Conservation (phyloP, 441 rosid genomes). For the Bruguiera hainesii region DNA sequence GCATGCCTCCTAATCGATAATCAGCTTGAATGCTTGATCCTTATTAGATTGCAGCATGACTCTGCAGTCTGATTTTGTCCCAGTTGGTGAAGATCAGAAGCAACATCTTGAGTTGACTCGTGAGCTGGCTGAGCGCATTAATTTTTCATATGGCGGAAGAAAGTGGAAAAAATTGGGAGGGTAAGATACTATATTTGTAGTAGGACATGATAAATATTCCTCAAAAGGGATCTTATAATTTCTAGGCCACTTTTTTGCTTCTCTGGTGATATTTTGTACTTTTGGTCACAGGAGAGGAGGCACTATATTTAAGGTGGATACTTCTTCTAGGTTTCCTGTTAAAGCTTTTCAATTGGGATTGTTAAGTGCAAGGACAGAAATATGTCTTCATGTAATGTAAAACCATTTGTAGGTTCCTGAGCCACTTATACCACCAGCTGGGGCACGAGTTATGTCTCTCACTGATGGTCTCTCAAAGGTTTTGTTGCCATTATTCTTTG, state of each 20-base stretch:
- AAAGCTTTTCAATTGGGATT: constrained; percentile 20
- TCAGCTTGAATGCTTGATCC: constrained; percentile 33
- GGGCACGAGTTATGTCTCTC: constrained; percentile 92
- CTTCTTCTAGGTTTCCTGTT: constrained; percentile 20
- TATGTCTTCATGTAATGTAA: constrained; percentile 13
- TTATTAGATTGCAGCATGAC: constrained; percentile 45
- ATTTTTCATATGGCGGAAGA: constrained; percentile 83
- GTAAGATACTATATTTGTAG: constrained; percentile 34
- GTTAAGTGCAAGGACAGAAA: constrained; percentile 11
- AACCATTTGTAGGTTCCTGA: constrained; percentile 65
- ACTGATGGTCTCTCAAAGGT: constrained; percentile 96
- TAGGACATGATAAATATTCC: constrained; percentile 10
- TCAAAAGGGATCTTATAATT: constrained; percentile 7
- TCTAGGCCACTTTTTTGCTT: not conserved
- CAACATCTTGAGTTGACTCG: constrained; percentile 91
- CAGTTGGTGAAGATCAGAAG: constrained; percentile 97
- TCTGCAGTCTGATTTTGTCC: constrained; percentile 87
- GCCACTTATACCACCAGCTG: constrained; percentile 81
- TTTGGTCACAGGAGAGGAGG: constrained; percentile 65
- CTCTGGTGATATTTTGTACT: constrained; percentile 19
- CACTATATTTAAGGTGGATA: constrained; percentile 69
- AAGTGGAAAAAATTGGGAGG: constrained; percentile 98
- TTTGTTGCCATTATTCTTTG: constrained; percentile 1
- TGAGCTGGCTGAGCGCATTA: constrained; percentile 76
- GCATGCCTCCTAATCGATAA: constrained; percentile 14